phyloP scores from a whole-genome alignment of 495 filamentous ascomycete species.

The Lentithecium fluviatile region DNA sequence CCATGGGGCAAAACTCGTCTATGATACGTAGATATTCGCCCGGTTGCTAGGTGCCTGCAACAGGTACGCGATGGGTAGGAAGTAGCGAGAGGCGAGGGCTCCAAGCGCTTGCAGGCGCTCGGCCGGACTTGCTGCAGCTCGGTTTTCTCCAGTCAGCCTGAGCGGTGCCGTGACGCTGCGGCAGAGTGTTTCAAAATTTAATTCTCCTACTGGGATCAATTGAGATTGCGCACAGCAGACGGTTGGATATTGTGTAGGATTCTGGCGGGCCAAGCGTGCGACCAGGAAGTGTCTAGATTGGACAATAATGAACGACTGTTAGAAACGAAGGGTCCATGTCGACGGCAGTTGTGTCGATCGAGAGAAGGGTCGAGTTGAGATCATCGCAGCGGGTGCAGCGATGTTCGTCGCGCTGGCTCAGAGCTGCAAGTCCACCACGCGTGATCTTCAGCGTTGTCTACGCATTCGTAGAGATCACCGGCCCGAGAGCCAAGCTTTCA shows the following conservation, averaged over 20 bases:
- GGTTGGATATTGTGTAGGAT: not conserved
- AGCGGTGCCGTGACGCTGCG: not conserved
- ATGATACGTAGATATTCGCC: not conserved
- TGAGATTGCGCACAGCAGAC: not conserved
- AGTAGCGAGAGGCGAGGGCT: not conserved
- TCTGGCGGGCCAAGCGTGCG: not conserved
- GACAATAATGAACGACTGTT: too few species aligned
- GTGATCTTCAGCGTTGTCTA: too few species aligned
- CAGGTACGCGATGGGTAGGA: not conserved
- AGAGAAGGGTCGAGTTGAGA: not conserved
- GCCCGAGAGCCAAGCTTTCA: too few species aligned
- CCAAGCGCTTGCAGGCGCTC: too few species aligned
- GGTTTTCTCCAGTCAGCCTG: conserved; percentile 4
- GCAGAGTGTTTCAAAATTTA: conserved; percentile 26
- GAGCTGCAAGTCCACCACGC: too few species aligned
- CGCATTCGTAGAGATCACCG: too few species aligned
- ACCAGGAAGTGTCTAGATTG: not conserved
- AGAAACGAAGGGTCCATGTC: not conserved
- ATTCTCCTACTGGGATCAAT: conserved; percentile 11
- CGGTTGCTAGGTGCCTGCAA: not conserved
- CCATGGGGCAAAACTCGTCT: not conserved
- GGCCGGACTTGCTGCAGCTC: conserved; percentile 13
- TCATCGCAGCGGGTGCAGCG: not conserved
- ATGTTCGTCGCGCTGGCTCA: not conserved
- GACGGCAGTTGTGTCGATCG: not conserved